Percentiles rank a stretch among this genome's conserved stretches.
phyloP scores from a whole-genome alignment of 768 basidiomycete species.

The Suillus cothurnatus region DNA sequence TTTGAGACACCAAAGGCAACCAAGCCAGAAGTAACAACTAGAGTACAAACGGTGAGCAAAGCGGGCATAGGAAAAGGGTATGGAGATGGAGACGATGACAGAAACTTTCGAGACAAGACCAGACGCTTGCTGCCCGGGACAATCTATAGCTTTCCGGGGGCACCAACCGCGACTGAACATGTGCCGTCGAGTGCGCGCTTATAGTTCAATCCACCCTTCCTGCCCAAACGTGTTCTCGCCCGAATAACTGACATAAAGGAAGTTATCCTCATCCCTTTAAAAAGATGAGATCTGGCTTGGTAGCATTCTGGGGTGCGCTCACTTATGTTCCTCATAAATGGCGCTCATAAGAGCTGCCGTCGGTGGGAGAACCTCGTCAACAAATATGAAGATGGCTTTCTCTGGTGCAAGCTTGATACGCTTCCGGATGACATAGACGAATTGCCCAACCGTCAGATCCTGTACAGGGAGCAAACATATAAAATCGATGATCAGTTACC shows the following conservation, averaged over 20 bases:
- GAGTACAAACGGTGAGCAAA: constrained; percentile 30
- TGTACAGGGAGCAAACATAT: constrained; percentile 32
- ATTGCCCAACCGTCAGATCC: constrained; percentile 98
- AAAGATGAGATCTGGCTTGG: constrained; percentile 28
- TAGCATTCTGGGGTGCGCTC: constrained; percentile 33
- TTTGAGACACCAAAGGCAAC: constrained; percentile 18
- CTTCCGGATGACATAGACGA: constrained; percentile 99
- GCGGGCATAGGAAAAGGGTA: constrained; percentile 26
- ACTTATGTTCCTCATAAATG: constrained; percentile 99
- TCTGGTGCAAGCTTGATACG: constrained; percentile 99
- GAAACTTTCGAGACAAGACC: constrained; percentile 10
- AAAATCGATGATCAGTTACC: constrained; percentile 25
- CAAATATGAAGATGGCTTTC: constrained; percentile 99
- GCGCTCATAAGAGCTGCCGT: constrained; percentile 98
- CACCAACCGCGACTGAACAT: constrained; percentile 17
- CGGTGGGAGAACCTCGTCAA: constrained; percentile 97
- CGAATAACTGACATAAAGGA: constrained; percentile 98
- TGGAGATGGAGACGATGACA: constrained; percentile 21
- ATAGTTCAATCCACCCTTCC: constrained; percentile 36
- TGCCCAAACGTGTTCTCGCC: constrained; percentile 95
- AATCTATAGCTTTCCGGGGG: constrained; percentile 28
- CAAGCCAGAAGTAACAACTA: constrained; percentile 23
- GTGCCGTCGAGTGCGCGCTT: constrained; percentile 20
- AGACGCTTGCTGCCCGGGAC: constrained; percentile 27
- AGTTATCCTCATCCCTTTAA: constrained; percentile 94